A percentile compares a stretch with the other conserved stretches of the same genome.
Conservation (phyloP, 108 stramenopile species). For the Fragilaria crotonensis region DNA sequence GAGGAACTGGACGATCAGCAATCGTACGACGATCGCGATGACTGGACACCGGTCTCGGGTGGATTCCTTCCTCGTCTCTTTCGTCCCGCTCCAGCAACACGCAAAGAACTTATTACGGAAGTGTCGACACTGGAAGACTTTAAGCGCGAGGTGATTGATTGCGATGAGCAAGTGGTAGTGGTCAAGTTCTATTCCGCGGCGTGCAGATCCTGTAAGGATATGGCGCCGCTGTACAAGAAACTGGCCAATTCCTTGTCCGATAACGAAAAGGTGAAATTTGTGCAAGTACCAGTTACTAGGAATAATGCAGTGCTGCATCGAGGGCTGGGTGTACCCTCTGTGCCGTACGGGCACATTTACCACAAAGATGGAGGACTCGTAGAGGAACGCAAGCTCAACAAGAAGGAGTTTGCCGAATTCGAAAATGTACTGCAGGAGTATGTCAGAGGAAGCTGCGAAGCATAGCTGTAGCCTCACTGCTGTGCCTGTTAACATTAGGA, state of each 20-base stretch:
- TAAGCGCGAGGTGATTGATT: slow-evolving; percentile 49
- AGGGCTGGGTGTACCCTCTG: slow-evolving; percentile 55
- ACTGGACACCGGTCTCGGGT: slow-evolving; percentile 31
- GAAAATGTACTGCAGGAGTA: slow-evolving; percentile 31
- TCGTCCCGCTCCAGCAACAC: slow-evolving; percentile 6
- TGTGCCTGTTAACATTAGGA: too few relatives aligned
- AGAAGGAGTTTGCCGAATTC: slow-evolving; percentile 46
- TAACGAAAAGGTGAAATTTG: slow-evolving; percentile 36
- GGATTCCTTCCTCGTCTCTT: slow-evolving; percentile 41
- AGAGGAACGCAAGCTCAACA: slow-evolving; percentile 43
- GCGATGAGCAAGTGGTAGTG: slow-evolving; percentile 48
- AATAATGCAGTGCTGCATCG: slow-evolving; percentile 64
- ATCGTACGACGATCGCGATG: slow-evolving; percentile 13
- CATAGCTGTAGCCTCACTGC: too few relatives aligned
- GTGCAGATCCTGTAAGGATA: slow-evolving; percentile 74
- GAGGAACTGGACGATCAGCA: slow-evolving; percentile 17
- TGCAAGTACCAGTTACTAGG: slow-evolving; percentile 63
- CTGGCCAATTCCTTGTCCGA: slow-evolving; percentile 31
- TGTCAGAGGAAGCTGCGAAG: slow-evolving; percentile 38
- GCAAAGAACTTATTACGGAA: slow-evolving; percentile 10
- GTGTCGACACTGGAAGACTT: slow-evolving; percentile 44
- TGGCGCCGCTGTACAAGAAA: slow-evolving; percentile 47
- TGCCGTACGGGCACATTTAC: slow-evolving; percentile 72
- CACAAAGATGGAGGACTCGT: slow-evolving; percentile 56
- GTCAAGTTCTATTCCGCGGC: slow-evolving; percentile 73